These are phyloP conservation scores for Diutina catenulata DNA, from an alignment of 1,139 yeast species.

Conservation along the genomic window DNA sequence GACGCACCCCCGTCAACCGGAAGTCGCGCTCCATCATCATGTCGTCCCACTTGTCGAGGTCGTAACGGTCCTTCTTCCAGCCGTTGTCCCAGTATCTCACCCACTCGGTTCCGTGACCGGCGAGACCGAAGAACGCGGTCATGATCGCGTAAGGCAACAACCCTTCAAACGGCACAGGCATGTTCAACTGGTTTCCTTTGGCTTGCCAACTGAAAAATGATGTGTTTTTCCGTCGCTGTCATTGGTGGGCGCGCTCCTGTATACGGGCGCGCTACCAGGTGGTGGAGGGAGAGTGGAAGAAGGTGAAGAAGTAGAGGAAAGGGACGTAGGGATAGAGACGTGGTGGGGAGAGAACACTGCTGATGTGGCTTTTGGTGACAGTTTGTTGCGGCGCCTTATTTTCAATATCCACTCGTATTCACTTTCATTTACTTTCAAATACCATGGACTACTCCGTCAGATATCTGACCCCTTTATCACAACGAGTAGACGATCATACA, in stretches of 20 bases:
- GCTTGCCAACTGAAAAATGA: no score
- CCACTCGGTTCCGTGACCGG: slow-evolving; percentile 36
- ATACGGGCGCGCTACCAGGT: not conserved
- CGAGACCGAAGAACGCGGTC: slow-evolving; percentile 38
- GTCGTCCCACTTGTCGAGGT: slow-evolving; percentile 46
- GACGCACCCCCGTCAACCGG: slow-evolving; percentile 58
- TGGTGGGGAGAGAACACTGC: no score
- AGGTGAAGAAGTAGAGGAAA: no score
- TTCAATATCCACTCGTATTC: no score
- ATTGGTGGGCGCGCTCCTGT: not conserved
- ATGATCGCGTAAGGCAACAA: slow-evolving; percentile 56
- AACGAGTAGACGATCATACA: no score
- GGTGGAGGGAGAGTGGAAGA: no score
- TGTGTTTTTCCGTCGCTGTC: slow-evolving; percentile 1
- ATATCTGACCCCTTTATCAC: no score
- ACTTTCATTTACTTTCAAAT: no score
- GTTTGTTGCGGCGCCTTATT: no score
- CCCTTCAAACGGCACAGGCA: slow-evolving; percentile 66
- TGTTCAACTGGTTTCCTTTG: slow-evolving; percentile 11
- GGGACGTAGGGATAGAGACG: no score
- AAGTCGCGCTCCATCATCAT: slow-evolving; percentile 60
- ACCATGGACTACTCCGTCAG: no score
- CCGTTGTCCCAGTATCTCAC: slow-evolving; percentile 39
- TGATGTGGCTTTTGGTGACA: no score
- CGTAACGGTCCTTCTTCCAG: slow-evolving; percentile 42